These are phyloP conservation scores for Gamsiella multidivaricata DNA, from an alignment of 192 early-diverging fungal genomes.

Conservation along the genomic window DNA sequence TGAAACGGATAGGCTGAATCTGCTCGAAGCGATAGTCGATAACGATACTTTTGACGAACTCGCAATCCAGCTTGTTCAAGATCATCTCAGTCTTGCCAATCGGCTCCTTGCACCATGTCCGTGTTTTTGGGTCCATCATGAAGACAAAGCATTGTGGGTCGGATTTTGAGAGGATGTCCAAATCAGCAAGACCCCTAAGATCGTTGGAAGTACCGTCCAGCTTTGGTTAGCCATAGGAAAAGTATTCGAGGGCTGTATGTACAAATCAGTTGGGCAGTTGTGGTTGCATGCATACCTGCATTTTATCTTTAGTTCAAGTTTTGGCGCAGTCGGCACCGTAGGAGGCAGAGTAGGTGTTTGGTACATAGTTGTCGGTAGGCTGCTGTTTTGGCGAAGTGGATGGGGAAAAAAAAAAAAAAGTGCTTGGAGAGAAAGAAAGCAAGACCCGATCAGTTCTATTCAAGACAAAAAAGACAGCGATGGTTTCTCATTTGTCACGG, in stretches of 20 bases:
- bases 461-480: too few relatives aligned
- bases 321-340: slow-evolving; percentile 30
- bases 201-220: too few relatives aligned
- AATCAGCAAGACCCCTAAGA: slow-evolving; percentile 46
- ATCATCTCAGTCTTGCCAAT: slow-evolving; percentile 59
- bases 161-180: slow-evolving; percentile 55
- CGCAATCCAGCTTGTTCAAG: slow-evolving; percentile 61
- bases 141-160: slow-evolving; percentile 55
- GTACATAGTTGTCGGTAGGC: too few relatives aligned
- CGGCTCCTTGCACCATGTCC: slow-evolving; percentile 42
- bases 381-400: not conserved
- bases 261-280: too few relatives aligned
- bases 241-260: too few relatives aligned
- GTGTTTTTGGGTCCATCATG: slow-evolving; percentile 43
- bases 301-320: slow-evolving; percentile 50
- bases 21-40: slow-evolving; percentile 66
- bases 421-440: too few relatives aligned
- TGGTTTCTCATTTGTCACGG: too few relatives aligned
- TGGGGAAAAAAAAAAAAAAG: slow-evolving; percentile 3
- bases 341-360: slow-evolving; percentile 24
- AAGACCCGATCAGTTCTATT: too few relatives aligned
- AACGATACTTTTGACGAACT: slow-evolving; percentile 59
- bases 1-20: slow-evolving; percentile 53
- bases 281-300: slow-evolving; percentile 38
- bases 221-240: not conserved